phyloP scores from a whole-genome alignment of 2,329 filamentous ascomycete genomes.

The Daldinia sp. region DNA sequence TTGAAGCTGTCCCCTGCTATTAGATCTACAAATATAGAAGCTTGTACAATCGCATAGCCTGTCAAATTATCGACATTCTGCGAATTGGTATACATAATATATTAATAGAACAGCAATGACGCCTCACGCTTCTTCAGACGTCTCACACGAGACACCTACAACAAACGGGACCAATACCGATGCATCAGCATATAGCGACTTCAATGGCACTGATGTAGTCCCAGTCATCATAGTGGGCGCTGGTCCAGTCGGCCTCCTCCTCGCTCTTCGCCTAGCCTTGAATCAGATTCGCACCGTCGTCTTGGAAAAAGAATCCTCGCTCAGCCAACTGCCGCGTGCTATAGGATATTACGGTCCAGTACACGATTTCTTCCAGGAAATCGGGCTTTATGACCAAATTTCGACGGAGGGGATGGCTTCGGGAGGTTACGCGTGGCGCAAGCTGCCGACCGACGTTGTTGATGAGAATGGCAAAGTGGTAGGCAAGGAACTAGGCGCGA shows the following conservation, averaged over 20 bases:
- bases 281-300: constrained; percentile 22
- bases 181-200: constrained; percentile 3
- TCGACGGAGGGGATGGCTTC: constrained; percentile 27
- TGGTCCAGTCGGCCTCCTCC: constrained; percentile 24
- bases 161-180: not conserved
- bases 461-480: constrained; percentile 14
- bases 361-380: constrained; percentile 26
- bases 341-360: constrained; percentile 30
- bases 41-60: not conserved
- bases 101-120: not conserved
- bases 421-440: constrained; percentile 26
- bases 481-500: constrained; percentile 14
- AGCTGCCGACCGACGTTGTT: constrained; percentile 19
- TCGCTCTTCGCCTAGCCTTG: constrained; percentile 24
- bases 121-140: constrained; percentile 4
- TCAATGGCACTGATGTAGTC: constrained; percentile 1
- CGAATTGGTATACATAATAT: not conserved
- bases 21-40: too few relatives aligned
- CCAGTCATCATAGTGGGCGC: constrained; percentile 29
- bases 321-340: constrained; percentile 21
- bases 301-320: constrained; percentile 19
- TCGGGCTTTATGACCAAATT: constrained; percentile 29
- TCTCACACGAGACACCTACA: not conserved
- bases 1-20: not conserved
- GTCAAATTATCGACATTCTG: not conserved